A percentile compares a stretch with the other conserved stretches of the same genome.
Evolutionary conservation across 306 rosid genomes (phyloP).

Genomic region (Trichosanthes cucumerina): DNA sequence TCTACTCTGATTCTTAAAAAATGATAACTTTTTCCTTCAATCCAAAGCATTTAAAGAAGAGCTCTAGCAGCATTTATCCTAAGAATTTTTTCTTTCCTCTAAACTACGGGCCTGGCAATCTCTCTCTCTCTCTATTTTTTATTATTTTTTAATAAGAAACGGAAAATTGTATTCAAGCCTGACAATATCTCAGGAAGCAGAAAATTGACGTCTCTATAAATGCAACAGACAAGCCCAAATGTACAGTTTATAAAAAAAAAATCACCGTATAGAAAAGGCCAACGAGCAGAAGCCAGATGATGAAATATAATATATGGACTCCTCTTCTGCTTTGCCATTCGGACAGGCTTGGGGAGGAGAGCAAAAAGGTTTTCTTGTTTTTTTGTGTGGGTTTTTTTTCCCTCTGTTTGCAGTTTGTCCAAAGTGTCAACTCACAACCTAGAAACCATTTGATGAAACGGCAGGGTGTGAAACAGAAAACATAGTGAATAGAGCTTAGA

Average conservation of each 20-base stretch:
- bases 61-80: background rate
- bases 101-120: background rate
- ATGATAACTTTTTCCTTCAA: background rate
- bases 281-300: background rate
- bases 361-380: background rate
- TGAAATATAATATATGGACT: background rate
- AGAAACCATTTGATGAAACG: background rate
- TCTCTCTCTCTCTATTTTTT: background rate
- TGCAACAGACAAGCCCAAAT: background rate
- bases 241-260: no score
- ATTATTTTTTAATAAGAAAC: background rate
- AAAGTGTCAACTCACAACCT: background rate
- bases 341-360: background rate
- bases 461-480: background rate
- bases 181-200: background rate
- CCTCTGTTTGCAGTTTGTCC: background rate
- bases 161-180: background rate
- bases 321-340: background rate
- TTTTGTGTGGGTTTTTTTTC: background rate
- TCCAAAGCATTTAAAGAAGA: background rate
- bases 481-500: background rate
- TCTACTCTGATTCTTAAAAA: background rate
- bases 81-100: background rate
- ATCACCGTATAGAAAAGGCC: background rate
- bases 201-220: background rate